These are phyloP conservation scores for Acacia acuminata DNA, from an alignment of 306 rosid genomes.

Conservation along the genomic window DNA sequence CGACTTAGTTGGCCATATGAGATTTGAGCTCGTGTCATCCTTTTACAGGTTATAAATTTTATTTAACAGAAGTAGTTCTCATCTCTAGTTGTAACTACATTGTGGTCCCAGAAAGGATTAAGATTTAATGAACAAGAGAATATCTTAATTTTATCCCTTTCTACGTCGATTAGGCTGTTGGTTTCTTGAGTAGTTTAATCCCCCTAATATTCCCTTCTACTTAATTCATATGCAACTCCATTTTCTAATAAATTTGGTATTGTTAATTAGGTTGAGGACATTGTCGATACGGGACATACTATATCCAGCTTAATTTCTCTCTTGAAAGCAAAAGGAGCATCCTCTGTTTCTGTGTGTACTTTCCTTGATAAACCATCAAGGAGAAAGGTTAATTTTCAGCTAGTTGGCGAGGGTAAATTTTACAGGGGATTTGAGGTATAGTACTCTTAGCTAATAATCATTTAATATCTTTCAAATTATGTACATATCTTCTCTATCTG, in stretches of 20 bases:
- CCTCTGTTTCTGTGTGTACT: slow-evolving; percentile 80
- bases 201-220: not conserved
- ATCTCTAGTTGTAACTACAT: not conserved
- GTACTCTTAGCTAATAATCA: not conserved
- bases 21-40: not conserved
- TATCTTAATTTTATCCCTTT: not conserved
- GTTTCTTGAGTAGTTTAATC: not conserved
- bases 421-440: slow-evolving; percentile 78
- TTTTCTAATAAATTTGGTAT: not conserved
- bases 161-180: not conserved
- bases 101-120: not conserved
- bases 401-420: slow-evolving; percentile 67
- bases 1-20: not conserved
- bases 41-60: not conserved
- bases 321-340: slow-evolving; percentile 73
- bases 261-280: slow-evolving; percentile 74
- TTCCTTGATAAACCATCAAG: slow-evolving; percentile 82
- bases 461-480: not conserved
- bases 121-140: not conserved
- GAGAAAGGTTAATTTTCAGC: slow-evolving; percentile 63
- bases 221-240: not conserved
- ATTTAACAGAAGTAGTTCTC: not conserved
- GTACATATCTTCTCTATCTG: not conserved
- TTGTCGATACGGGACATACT: slow-evolving; percentile 83
- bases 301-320: slow-evolving; percentile 50